These are phyloP conservation scores for Chlamydomonas incerta DNA, from an alignment of 139 green algal species.

Conservation along the genomic window DNA sequence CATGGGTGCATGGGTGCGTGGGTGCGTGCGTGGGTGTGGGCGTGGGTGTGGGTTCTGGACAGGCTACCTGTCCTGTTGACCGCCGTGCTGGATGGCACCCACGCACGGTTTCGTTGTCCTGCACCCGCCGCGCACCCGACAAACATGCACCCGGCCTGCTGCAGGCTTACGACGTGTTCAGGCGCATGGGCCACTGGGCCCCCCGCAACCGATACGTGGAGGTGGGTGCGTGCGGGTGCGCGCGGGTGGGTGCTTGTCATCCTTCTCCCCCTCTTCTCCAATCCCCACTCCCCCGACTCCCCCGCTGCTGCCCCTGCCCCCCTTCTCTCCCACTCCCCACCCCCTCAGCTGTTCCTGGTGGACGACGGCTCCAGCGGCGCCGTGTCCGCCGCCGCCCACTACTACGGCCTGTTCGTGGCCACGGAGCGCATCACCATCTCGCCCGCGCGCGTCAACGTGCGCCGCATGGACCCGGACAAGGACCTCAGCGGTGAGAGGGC, in stretches of 20 bases:
- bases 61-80: too few species aligned
- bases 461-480: constrained; percentile 31
- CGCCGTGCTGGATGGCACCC: too few species aligned
- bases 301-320: background rate
- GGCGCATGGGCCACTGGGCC: constrained; percentile 52
- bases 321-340: background rate
- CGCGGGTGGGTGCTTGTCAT: too few species aligned
- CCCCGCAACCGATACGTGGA: constrained; percentile 53
- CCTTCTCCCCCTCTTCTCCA: background rate
- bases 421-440: constrained; percentile 40
- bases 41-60: too few species aligned
- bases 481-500: constrained; percentile 45
- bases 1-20: too few species aligned
- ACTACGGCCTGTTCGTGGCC: constrained; percentile 53
- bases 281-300: background rate
- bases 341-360: constrained; percentile 27
- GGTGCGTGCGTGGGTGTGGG: too few species aligned
- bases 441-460: constrained; percentile 38
- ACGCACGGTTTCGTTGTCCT: too few species aligned
- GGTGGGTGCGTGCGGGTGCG: constrained; percentile 9
- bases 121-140: too few species aligned
- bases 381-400: background rate
- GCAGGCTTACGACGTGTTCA: constrained; percentile 27
- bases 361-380: constrained; percentile 18
- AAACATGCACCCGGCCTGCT: too few species aligned